Percentiles rank a stretch among this genome's conserved stretches.
phyloP scores from a whole-genome alignment of 2,329 filamentous ascomycete genomes.

The Cladosporium sp. region DNA sequence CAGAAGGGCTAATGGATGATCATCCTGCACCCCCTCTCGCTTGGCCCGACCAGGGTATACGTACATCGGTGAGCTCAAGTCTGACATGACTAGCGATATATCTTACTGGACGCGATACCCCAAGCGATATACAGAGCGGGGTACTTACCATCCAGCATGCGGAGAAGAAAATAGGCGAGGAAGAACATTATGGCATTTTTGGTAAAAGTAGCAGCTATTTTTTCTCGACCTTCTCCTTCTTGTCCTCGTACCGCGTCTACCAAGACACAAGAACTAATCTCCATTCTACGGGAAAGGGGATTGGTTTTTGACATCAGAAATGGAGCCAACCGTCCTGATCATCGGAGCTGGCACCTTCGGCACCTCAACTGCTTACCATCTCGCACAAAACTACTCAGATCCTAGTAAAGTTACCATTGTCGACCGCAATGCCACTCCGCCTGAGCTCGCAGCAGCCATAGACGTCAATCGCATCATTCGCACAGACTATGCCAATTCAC shows the following conservation, averaged over 20 bases:
- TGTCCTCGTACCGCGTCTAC: too few species aligned
- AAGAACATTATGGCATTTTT: neutral
- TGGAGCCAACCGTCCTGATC: conserved; percentile 19
- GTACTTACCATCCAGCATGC: neutral
- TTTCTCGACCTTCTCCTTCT: too few species aligned
- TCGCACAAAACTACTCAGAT: conserved; percentile 47
- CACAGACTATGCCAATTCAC: conserved; percentile 27
- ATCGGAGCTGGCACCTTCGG: conserved; percentile 25
- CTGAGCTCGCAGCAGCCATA: conserved; percentile 39
- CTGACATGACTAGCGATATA: too few species aligned
- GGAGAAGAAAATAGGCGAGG: neutral
- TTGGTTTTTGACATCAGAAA: too few species aligned
- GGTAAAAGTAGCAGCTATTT: too few species aligned
- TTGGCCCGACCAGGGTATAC: neutral
- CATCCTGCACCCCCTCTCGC: neutral
- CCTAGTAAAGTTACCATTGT: conserved; percentile 53
- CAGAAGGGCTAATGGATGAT: neutral
- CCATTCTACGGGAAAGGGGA: too few species aligned
- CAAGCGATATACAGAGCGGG: neutral
- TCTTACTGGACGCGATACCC: neutral
- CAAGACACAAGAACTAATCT: too few species aligned
- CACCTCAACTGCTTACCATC: conserved; percentile 50
- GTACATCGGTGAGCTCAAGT: too few species aligned
- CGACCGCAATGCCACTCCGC: conserved; percentile 50
- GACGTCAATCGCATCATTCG: conserved; percentile 32